A percentile compares a stretch with the other conserved stretches of the same genome.
Evolutionary conservation across 192 early-diverging fungal species (phyloP).

Genomic region (Coemansia sp.): DNA sequence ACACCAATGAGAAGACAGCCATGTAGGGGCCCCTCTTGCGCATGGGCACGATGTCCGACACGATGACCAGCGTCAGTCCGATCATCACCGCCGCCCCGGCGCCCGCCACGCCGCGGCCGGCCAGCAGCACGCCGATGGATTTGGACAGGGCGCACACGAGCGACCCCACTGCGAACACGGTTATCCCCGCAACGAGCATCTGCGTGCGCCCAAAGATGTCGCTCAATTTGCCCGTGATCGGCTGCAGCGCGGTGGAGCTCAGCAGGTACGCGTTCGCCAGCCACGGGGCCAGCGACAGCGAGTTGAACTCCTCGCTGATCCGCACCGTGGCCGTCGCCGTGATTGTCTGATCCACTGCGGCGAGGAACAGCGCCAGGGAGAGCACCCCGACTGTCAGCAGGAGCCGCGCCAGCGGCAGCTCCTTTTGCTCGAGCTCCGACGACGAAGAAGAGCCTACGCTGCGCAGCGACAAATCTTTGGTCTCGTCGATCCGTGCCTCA

Average conservation of each 20-base stretch:
- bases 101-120: slow-evolving; percentile 64
- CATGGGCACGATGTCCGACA: slow-evolving; percentile 69
- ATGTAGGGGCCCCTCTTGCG: slow-evolving; percentile 65
- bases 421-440: slow-evolving; percentile 1
- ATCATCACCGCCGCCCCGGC: slow-evolving; percentile 68
- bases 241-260: slow-evolving; percentile 73
- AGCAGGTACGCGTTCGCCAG: slow-evolving; percentile 72
- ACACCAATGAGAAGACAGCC: slow-evolving; percentile 59
- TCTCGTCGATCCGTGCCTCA: background rate
- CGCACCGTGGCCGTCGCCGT: slow-evolving; percentile 65
- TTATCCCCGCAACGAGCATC: slow-evolving; percentile 55
- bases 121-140: slow-evolving; percentile 65
- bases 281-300: slow-evolving; percentile 69
- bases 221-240: slow-evolving; percentile 74
- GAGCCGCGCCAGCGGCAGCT: slow-evolving; percentile 29
- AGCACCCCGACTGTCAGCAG: slow-evolving; percentile 32
- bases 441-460: slow-evolving; percentile 10
- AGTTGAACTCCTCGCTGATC: slow-evolving; percentile 63
- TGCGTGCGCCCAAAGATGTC: slow-evolving; percentile 81
- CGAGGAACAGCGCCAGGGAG: slow-evolving; percentile 61
- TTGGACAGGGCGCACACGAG: slow-evolving; percentile 56
- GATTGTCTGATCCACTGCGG: slow-evolving; percentile 72
- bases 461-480: slow-evolving; percentile 20
- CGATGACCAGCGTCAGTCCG: slow-evolving; percentile 63
- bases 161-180: slow-evolving; percentile 58